Conservation (phyloP, 768 basidiomycete species). For the Rhodotorula kratochvilovae region DNA sequence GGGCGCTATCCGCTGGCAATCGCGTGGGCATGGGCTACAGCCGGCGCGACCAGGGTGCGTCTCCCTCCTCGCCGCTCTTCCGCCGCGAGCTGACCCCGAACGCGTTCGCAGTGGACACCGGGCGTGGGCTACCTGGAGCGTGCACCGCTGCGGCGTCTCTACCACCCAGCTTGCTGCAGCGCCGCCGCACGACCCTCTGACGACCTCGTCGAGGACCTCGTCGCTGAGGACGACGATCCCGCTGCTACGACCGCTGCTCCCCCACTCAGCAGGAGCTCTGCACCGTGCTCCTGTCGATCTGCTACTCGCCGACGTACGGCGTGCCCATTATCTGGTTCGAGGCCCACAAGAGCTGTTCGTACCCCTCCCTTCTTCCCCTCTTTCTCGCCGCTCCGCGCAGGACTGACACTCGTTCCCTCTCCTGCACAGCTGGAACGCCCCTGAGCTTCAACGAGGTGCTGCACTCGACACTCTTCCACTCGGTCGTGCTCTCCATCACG, state of each 20-base stretch:
- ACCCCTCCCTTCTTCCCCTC: not conserved
- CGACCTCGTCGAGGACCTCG: too few species aligned
- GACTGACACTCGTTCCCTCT: too few species aligned
- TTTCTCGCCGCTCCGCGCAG: too few species aligned
- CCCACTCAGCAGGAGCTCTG: slow-evolving; percentile 40
- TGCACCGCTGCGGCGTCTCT: not conserved
- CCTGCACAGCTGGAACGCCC: slow-evolving; percentile 13
- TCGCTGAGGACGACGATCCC: not conserved
- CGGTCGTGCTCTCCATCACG: not conserved
- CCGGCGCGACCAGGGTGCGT: not conserved
- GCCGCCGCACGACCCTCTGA: not conserved
- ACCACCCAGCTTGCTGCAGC: not conserved
- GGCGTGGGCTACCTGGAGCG: slow-evolving; percentile 14
- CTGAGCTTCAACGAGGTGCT: slow-evolving; percentile 59
- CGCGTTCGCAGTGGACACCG: slow-evolving; percentile 4
- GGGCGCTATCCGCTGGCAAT: not conserved
- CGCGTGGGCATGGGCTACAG: not conserved
- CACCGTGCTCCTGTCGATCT: slow-evolving; percentile 60
- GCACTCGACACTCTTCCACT: slow-evolving; percentile 59
- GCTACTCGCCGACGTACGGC: slow-evolving; percentile 70
- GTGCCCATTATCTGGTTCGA: slow-evolving; percentile 82
- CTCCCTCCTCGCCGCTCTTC: not conserved
- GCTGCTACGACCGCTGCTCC: not conserved
- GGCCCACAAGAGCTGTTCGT: slow-evolving; percentile 65
- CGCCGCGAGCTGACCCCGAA: not conserved